Conservation (phyloP, 139 green algal genomes). For the Coelastrella sp. region DNA sequence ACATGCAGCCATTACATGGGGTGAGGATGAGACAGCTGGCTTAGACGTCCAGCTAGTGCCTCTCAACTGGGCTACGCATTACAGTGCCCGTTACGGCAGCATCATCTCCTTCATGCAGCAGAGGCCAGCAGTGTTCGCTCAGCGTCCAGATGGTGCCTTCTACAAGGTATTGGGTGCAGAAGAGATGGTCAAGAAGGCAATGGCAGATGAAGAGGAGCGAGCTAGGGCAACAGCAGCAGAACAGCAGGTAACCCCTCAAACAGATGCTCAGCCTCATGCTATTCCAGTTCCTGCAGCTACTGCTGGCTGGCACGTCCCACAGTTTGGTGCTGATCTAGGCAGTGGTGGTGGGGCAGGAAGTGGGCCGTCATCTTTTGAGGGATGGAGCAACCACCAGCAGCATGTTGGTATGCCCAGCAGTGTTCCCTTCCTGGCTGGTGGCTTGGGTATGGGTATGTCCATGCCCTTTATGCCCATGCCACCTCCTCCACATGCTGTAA, state of each 20-base stretch:
- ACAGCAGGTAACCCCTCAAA: background rate
- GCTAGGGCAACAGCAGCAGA: slow-evolving; percentile 1
- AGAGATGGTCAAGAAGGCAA: slow-evolving; percentile 7
- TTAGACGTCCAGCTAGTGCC: background rate
- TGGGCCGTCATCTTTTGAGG: background rate
- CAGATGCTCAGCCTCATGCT: background rate
- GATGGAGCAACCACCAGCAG: background rate
- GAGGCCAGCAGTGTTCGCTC: slow-evolving; percentile 26
- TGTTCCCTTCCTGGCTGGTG: background rate
- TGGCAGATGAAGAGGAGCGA: background rate
- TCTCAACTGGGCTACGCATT: slow-evolving; percentile 18
- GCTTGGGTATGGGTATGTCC: background rate
- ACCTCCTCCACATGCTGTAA: background rate
- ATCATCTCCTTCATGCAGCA: slow-evolving; percentile 1
- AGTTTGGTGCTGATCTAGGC: background rate
- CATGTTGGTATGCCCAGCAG: background rate
- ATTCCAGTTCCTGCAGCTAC: background rate
- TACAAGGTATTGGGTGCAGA: slow-evolving; percentile 28
- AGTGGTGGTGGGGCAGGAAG: background rate
- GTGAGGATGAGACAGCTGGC: background rate
- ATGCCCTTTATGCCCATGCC: slow-evolving; percentile 8
- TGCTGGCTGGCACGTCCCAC: background rate
- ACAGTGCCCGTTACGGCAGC: background rate
- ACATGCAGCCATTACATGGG: background rate
- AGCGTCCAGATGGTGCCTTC: background rate